Percentiles rank a stretch among this genome's conserved stretches.
Conservation (phyloP, 345 rosid genomes). For the Mallotus nudiflorus region DNA sequence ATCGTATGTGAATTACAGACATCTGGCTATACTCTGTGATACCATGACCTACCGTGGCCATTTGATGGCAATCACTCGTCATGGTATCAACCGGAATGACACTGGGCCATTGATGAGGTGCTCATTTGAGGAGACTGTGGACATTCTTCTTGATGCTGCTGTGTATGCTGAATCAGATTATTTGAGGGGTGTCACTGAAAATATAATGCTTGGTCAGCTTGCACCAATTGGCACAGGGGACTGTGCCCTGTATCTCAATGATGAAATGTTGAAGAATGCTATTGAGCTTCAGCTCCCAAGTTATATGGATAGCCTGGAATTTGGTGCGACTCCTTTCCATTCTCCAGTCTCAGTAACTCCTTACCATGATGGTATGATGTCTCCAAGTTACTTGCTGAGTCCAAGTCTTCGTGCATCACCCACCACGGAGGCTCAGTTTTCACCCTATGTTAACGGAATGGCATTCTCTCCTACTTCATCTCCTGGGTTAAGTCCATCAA, state of each 20-base stretch:
- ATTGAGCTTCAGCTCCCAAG: slow-evolving; percentile 98
- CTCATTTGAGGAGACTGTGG: slow-evolving; percentile 98
- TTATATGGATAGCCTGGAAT: slow-evolving; percentile 87
- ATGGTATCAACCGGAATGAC: slow-evolving; percentile 93
- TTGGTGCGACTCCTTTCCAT: slow-evolving; percentile 90
- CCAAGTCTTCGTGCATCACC: slow-evolving; percentile 86
- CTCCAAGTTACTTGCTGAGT: slow-evolving; percentile 79
- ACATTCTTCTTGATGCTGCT: slow-evolving; percentile 96
- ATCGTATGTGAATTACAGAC: slow-evolving; percentile 94
- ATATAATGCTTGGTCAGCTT: slow-evolving; percentile 95
- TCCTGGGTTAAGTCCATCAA: slow-evolving; percentile 81
- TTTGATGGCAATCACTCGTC: slow-evolving; percentile 98
- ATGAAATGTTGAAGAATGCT: slow-evolving; percentile 96
- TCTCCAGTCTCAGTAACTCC: slow-evolving; percentile 92
- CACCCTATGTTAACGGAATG: slow-evolving; percentile 94
- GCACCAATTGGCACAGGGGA: slow-evolving; percentile 97
- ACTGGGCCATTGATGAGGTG: slow-evolving; percentile 99
- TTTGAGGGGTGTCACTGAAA: slow-evolving; percentile 90
- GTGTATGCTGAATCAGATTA: slow-evolving; percentile 87
- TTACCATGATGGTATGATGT: slow-evolving; percentile 95
- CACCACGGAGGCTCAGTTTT: slow-evolving; percentile 75
- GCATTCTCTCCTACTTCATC: slow-evolving; percentile 84
- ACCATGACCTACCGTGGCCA: slow-evolving; percentile 99
- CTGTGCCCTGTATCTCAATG: slow-evolving; percentile 85
- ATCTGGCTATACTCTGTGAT: slow-evolving; percentile 93